Base-by-base conservation (phyloP, 768 basidiomycete species). In the Lyophyllum shimeji region DNA sequence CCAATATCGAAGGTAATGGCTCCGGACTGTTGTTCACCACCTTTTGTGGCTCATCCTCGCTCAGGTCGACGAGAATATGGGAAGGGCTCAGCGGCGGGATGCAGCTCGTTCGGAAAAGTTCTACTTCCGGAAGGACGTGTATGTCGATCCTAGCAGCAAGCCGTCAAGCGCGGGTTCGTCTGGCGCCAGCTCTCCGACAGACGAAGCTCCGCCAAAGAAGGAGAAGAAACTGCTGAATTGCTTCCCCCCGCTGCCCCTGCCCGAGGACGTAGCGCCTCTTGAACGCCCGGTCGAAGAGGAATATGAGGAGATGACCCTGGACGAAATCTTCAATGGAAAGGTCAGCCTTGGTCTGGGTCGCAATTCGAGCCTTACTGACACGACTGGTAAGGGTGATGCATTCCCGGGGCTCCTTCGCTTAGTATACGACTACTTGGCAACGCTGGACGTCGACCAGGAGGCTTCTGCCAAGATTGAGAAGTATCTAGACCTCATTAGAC, bases 61-160 rank as follows among this genome's bases (percentile, higher is more conserved):
- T 46, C 64, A 98, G 95, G 97, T 98, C 42, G 95, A 99, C 67
- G 91, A 91, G 70, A 99, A 99, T 65, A 98, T 98, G 97, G 80
- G 72, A 21, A 81, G 89, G 57, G 95, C 96, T 0, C 97, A 99
- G 70, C 74, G 77, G 46, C 79, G 95, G 46, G 87, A 92, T 65
- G 96, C 95, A 0, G 81, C 86, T 20, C 74, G 73, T 49, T 70
- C 81, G n/a, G 79, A 82, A 60, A 89, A 82, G 68, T 99, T 97
- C 73, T 91, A 79, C 71, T 99, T 99, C 82, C 82, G 95, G 49
- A 95, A 90, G 70, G 78, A 88, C 53, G 81, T 98, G 15, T 89
- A 90, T 71, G 81, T 88, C 13, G 76, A 76, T 9, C 82, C 80
- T 29, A 68, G 67, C 39, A 77, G 75, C 55, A 67, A 66, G 40